Percentiles rank a stretch among this genome's conserved stretches.
These are phyloP conservation scores for Populus pruinosa DNA, from an alignment of 345 rosid species.

Conservation along the genomic window DNA sequence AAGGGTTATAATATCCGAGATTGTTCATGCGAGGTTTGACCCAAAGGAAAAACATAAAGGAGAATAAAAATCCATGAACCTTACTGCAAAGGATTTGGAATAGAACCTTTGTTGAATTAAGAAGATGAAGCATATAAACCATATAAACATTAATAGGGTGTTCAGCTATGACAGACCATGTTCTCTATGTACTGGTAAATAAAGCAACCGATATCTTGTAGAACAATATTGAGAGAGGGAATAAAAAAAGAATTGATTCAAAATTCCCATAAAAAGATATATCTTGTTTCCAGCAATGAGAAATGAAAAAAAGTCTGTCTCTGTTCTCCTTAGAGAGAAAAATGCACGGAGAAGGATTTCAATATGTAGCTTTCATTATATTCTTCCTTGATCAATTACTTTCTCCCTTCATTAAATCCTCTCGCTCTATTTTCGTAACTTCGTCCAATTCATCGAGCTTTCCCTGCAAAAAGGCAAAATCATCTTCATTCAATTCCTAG, in stretches of 20 bases:
- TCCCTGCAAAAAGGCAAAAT: too few relatives aligned
- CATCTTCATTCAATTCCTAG: too few relatives aligned
- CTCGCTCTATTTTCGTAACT: not conserved
- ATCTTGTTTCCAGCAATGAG: constrained; percentile 10
- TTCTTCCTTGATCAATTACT: not conserved
- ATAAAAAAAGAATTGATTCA: constrained; percentile 34
- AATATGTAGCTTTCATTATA: not conserved
- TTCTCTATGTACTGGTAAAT: not conserved
- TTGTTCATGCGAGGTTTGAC: too few relatives aligned
- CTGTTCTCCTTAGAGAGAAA: not conserved
- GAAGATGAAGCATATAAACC: too few relatives aligned
- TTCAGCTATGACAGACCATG: not conserved
- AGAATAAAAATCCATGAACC: too few relatives aligned
- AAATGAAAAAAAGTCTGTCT: constrained; percentile 11
- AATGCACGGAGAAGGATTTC: not conserved
- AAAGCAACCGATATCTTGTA: not conserved
- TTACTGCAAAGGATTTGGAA: too few relatives aligned
- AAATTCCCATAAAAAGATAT: constrained; percentile 3
- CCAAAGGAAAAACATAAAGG: not conserved
- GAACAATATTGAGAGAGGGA: constrained; percentile 12
- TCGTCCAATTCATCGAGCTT: too few relatives aligned
- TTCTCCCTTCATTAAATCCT: not conserved
- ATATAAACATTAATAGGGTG: too few relatives aligned
- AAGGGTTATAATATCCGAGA: too few relatives aligned
- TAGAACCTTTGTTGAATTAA: too few relatives aligned